Percentiles rank a stretch among this genome's conserved stretches.
Evolutionary conservation across 305 asterid genomes (phyloP).

Genomic region (Withania somnifera): DNA sequence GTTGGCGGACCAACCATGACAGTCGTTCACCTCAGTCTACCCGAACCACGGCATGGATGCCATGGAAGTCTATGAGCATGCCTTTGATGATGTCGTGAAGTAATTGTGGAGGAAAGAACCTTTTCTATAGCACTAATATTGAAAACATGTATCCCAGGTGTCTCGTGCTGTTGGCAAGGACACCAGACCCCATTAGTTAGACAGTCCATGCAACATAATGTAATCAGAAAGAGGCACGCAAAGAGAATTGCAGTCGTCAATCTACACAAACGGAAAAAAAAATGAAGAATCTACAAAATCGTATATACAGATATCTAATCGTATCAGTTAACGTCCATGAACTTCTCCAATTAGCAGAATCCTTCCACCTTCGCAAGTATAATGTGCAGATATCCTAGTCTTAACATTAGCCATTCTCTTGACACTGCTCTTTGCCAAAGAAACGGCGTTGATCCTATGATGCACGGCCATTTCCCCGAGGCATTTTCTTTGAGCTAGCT

Average conservation of each 20-base stretch:
- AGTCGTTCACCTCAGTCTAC: too few relatives aligned
- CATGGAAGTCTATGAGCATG: too few relatives aligned
- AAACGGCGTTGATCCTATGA: conserved; percentile 18
- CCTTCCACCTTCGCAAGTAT: background rate
- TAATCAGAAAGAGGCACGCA: background rate
- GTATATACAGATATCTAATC: background rate
- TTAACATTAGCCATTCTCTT: background rate
- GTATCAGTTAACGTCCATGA: background rate
- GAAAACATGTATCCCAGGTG: too few relatives aligned
- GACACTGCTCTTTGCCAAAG: background rate
- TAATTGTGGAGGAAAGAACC: too few relatives aligned
- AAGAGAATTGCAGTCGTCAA: background rate
- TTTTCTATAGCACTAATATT: too few relatives aligned
- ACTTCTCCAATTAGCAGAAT: background rate
- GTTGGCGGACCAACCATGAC: too few relatives aligned
- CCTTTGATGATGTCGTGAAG: too few relatives aligned
- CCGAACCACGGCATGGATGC: too few relatives aligned
- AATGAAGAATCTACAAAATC: background rate
- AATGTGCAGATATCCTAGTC: background rate
- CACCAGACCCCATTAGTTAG: background rate
- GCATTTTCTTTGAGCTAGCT: conserved; percentile 81
- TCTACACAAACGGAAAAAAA: background rate
- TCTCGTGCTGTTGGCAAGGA: too few relatives aligned
- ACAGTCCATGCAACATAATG: background rate
- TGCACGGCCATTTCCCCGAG: conserved; percentile 86